phyloP scores from a whole-genome alignment of 169 alveolate genomes.

The Eimeria acervulina region DNA sequence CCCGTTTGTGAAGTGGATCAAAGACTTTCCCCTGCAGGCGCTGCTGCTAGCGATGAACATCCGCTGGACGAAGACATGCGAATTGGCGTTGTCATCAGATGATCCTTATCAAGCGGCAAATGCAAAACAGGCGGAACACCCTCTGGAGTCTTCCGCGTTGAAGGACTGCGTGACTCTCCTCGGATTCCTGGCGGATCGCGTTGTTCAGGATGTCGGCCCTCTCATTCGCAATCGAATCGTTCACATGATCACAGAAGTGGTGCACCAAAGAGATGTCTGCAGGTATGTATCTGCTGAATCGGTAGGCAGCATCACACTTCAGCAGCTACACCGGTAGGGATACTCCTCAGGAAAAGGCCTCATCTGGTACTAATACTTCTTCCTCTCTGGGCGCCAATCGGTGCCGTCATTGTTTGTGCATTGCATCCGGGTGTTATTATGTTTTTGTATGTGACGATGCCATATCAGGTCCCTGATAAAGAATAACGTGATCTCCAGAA shows the following conservation, averaged over 20 bases:
- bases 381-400: not conserved
- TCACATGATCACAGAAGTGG: constrained; percentile 97
- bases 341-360: not conserved
- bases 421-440: not conserved
- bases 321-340: not conserved
- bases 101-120: not conserved
- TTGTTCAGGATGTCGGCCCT: constrained; percentile 93
- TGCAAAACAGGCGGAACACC: constrained; percentile 31
- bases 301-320: not conserved
- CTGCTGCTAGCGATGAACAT: constrained; percentile 92
- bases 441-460: not conserved
- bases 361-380: not conserved
- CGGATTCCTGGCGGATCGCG: constrained; percentile 94
- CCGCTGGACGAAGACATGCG: constrained; percentile 94
- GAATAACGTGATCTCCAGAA: constrained; percentile 75
- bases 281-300: constrained; percentile 78
- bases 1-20: constrained; percentile 87
- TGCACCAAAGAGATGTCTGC: constrained; percentile 98
- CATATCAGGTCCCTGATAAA: constrained; percentile 43
- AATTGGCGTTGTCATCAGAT: constrained; percentile 83
- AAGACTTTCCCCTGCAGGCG: constrained; percentile 93
- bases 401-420: not conserved
- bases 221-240: constrained; percentile 95
- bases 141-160: constrained; percentile 75
- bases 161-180: constrained; percentile 87